Percentiles rank a stretch among this genome's conserved stretches.
These are phyloP conservation scores for Echites panduratus DNA, from an alignment of 257 asterid genomes.

Conservation along the genomic window DNA sequence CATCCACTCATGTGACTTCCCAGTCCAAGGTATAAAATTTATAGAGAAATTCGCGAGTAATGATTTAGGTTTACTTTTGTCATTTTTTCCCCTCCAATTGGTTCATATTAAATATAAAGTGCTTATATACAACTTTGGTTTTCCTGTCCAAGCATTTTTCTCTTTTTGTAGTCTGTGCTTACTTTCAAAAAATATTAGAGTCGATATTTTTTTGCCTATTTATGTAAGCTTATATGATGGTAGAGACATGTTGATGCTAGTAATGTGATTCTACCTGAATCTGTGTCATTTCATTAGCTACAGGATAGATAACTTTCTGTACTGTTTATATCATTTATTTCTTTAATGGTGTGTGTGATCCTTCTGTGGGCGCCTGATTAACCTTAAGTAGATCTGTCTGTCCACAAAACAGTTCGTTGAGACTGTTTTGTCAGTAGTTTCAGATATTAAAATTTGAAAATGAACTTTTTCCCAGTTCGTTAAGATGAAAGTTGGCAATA, in stretches of 20 bases:
- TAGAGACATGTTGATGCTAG: not conserved
- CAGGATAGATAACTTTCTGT: not conserved
- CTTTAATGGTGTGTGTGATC: not conserved
- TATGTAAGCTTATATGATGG: not conserved
- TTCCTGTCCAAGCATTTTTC: not conserved
- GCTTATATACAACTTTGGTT: not conserved
- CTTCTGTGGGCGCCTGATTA: not conserved
- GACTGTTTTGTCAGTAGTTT: not conserved
- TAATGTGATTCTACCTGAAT: not conserved
- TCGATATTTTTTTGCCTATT: not conserved
- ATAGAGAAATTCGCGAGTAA: not conserved
- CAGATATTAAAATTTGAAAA: not conserved
- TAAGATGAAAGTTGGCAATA: not conserved
- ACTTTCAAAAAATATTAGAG: too few relatives aligned
- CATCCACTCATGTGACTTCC: conserved; percentile 59
- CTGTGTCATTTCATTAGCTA: not conserved
- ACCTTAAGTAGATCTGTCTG: not conserved
- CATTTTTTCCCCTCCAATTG: not conserved
- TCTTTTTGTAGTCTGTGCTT: not conserved
- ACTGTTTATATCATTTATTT: not conserved
- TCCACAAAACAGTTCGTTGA: not conserved
- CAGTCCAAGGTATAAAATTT: conserved; percentile 50
- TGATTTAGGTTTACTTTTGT: conserved; percentile 2
- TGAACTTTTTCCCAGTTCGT: not conserved
- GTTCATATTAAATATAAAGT: not conserved